phyloP scores from a whole-genome alignment of 2,329 filamentous ascomycete genomes.

The Tolypocladium tropicale region DNA sequence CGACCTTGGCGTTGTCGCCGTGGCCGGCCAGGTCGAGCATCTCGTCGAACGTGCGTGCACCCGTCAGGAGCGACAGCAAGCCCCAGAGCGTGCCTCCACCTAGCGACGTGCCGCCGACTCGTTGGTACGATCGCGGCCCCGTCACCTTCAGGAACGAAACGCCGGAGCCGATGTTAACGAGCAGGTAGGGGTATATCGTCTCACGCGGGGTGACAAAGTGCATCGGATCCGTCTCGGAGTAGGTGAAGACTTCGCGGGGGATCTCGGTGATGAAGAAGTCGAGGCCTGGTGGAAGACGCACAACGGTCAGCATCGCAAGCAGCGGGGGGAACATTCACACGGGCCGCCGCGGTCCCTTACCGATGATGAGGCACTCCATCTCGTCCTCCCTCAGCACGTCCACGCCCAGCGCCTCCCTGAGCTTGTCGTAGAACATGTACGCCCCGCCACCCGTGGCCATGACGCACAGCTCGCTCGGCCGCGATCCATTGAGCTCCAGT shows the following conservation, averaged over 20 bases:
- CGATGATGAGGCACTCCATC: conserved; percentile 97
- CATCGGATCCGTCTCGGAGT: conserved; percentile 85
- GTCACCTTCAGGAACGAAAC: conserved; percentile 97
- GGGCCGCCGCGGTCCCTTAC: conserved; percentile 31
- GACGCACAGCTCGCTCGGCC: conserved; percentile 66
- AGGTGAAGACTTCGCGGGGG: conserved; percentile 92
- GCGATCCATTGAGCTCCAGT: conserved; percentile 61
- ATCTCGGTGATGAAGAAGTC: conserved; percentile 99
- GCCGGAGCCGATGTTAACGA: conserved; percentile 96
- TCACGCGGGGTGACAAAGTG: conserved; percentile 73
- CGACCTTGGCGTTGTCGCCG: conserved; percentile 86
- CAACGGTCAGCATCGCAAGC: neutral
- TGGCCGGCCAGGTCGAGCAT: conserved; percentile 88
- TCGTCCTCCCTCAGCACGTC: conserved; percentile 91
- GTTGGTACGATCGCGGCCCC: conserved; percentile 73
- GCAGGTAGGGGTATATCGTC: conserved; percentile 83
- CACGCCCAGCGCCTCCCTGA: conserved; percentile 72
- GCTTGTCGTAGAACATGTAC: conserved; percentile 92
- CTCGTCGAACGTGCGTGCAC: conserved; percentile 92
- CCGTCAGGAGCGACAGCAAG: conserved; percentile 79
- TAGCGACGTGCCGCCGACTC: conserved; percentile 88
- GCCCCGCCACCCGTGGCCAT: conserved; percentile 95
- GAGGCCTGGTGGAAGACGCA: conserved; percentile 48
- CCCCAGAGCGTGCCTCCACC: conserved; percentile 98
- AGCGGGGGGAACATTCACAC: too few relatives aligned